A percentile compares a stretch with the other conserved stretches of the same genome.
Conservation (phyloP, 2,329 filamentous ascomycete genomes). For the Fusarium sp. region DNA sequence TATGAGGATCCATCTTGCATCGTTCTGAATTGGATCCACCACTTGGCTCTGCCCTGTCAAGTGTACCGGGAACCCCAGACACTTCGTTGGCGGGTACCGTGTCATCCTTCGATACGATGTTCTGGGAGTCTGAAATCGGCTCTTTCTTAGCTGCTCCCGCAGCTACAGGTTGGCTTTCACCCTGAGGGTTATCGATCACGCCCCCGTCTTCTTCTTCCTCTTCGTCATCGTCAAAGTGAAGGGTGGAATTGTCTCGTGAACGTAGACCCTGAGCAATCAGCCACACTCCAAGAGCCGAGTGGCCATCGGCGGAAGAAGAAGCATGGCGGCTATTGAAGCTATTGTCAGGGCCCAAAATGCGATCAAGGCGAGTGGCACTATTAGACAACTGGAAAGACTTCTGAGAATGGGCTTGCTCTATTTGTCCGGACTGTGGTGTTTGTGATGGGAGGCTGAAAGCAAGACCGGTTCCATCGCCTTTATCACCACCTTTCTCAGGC, state of each 20-base stretch:
- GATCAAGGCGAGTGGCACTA: conserved; percentile 29
- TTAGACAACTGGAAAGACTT: conserved; percentile 36
- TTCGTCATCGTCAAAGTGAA: conserved; percentile 32
- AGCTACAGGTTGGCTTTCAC: neutral
- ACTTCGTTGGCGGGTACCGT: neutral
- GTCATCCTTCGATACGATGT: neutral
- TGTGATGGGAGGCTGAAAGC: neutral
- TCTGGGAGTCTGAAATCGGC: neutral
- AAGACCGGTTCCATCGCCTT: neutral
- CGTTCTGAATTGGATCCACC: neutral
- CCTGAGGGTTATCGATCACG: neutral
- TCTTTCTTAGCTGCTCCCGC: neutral
- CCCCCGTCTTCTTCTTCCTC: conserved; percentile 19
- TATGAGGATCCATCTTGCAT: neutral
- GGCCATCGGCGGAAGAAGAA: conserved; percentile 48
- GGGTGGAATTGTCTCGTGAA: conserved; percentile 43
- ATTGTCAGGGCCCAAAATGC: conserved; percentile 39
- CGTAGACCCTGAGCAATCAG: conserved; percentile 51
- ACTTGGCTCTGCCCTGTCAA: neutral
- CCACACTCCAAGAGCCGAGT: conserved; percentile 53
- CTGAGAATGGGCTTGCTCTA: conserved; percentile 20
- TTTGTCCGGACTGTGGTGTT: conserved; percentile 6
- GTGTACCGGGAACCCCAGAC: neutral
- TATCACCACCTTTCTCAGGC: neutral
- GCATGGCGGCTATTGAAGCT: conserved; percentile 47